These are phyloP conservation scores for Corrigiola litoralis DNA, from an alignment of 179 eudicot species.

Conservation along the genomic window DNA sequence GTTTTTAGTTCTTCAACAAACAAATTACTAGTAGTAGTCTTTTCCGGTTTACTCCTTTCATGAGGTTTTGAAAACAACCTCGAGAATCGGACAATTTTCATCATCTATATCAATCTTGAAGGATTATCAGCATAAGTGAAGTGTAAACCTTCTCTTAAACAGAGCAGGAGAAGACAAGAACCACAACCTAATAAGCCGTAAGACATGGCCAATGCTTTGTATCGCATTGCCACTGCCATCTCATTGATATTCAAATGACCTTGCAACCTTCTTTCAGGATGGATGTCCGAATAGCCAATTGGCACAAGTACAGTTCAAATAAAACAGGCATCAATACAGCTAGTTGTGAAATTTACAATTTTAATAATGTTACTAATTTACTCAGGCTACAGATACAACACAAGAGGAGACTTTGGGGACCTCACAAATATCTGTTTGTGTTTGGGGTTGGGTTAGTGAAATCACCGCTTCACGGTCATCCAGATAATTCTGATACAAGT, in stretches of 20 bases:
- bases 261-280: too few species aligned
- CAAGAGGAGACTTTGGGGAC: conserved; percentile 4
- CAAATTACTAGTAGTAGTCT: too few species aligned
- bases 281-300: too few species aligned
- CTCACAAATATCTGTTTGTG: conserved; percentile 6
- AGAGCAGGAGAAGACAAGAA: neutral
- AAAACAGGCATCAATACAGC: neutral
- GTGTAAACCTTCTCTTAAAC: neutral
- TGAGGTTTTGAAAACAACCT: too few species aligned
- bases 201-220: too few species aligned
- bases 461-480: conserved; percentile 35
- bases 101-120: too few species aligned
- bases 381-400: conserved; percentile 14
- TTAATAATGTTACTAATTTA: conserved; percentile 10
- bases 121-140: too few species aligned
- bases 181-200: neutral
- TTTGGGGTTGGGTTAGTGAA: neutral
- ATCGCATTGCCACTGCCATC: too few species aligned
- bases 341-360: conserved; percentile 9
- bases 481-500: conserved; percentile 73
- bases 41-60: too few species aligned
- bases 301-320: neutral
- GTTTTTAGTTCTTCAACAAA: too few species aligned
- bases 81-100: too few species aligned
- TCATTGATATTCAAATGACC: too few species aligned